These are phyloP conservation scores for Dictyostelium discoideum DNA, from an alignment of 78 protist genomes.

Conservation along the genomic window DNA sequence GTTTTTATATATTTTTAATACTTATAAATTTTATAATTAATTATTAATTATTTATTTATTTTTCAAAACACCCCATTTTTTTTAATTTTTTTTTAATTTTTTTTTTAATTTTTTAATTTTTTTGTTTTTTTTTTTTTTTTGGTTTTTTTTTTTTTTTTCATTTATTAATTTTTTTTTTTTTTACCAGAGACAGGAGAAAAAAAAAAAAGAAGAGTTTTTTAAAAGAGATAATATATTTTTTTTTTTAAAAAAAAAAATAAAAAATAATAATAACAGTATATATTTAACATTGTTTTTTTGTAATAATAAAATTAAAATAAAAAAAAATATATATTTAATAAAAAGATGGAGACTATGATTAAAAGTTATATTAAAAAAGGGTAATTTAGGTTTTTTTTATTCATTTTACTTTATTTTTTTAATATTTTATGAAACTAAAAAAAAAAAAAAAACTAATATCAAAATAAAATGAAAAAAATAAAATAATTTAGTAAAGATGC, in stretches of 20 bases:
- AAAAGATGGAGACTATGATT: constrained; percentile 26
- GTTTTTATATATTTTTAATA: neutral
- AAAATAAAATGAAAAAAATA: neutral
- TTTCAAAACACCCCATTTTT: neutral
- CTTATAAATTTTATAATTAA: neutral
- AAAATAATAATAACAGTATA: neutral
- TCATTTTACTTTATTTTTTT: too few species aligned
- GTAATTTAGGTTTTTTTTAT: neutral
- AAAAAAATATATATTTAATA: neutral
- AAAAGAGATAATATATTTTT: neutral
- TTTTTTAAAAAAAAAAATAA: neutral
- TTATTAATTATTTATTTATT: neutral
- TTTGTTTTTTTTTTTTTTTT: neutral
- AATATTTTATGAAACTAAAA: neutral
- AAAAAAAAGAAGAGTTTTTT: neutral
- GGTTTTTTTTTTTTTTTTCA: neutral
- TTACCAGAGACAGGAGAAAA: neutral
- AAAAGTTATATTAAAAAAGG: constrained; percentile 77
- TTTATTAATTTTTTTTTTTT: neutral
- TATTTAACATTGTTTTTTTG: neutral
- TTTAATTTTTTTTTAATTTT: neutral
- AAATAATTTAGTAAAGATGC: constrained; percentile 65
- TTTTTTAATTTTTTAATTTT: neutral
- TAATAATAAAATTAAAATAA: neutral
- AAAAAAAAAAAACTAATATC: neutral